phyloP scores from a whole-genome alignment of 106 monocot species.

The Allium sativum region DNA sequence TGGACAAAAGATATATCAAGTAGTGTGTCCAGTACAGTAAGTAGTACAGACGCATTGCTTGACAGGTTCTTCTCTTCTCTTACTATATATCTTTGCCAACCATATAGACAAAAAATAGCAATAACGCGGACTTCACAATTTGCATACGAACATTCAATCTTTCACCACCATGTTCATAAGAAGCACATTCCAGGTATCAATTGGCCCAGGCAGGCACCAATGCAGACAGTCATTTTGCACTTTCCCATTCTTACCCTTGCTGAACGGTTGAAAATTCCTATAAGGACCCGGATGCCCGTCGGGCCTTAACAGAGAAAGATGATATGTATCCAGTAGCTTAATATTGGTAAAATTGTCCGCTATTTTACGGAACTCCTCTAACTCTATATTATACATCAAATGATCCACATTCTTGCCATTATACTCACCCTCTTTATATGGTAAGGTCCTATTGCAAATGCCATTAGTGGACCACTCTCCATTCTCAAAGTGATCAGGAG shows the following conservation, averaged over 20 bases:
- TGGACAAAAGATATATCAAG: too few species aligned
- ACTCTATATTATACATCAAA: constrained; percentile 32
- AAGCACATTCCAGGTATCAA: constrained; percentile 25
- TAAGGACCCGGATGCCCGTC: constrained; percentile 63
- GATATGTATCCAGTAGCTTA: constrained; percentile 41
- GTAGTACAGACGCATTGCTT: too few species aligned
- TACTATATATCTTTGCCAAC: not conserved
- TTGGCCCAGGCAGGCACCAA: constrained; percentile 40
- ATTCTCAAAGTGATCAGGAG: constrained; percentile 57
- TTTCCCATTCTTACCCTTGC: constrained; percentile 1
- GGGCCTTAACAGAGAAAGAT: constrained; percentile 47
- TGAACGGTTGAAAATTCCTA: constrained; percentile 24
- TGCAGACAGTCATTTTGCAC: constrained; percentile 33
- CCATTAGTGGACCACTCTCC: constrained; percentile 63
- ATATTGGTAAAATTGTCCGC: not conserved
- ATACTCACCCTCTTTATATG: constrained; percentile 38
- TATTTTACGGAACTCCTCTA: constrained; percentile 31
- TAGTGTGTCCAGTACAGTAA: too few species aligned
- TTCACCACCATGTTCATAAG: constrained; percentile 15
- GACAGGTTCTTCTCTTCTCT: too few species aligned
- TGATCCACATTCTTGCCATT: constrained; percentile 21
- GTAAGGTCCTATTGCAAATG: constrained; percentile 37
- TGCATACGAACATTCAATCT: not conserved
- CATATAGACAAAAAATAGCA: not conserved
- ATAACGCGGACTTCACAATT: not conserved